These are phyloP conservation scores for Stemphylium vesicarium DNA, from an alignment of 2,329 filamentous ascomycete species.

Conservation along the genomic window DNA sequence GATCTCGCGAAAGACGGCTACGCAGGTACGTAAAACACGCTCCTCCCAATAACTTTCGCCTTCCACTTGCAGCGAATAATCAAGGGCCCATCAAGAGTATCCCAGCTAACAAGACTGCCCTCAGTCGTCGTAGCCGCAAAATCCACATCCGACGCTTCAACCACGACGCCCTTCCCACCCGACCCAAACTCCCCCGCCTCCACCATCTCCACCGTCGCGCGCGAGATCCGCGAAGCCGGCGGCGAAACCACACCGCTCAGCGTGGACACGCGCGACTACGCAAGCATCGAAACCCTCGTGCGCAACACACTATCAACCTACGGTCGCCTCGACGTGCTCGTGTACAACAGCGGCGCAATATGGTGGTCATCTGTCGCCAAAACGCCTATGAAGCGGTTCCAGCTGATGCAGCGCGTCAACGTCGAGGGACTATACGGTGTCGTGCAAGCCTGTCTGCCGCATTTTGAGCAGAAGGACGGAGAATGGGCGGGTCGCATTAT, in stretches of 20 bases:
- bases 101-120: not conserved
- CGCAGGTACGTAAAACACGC: conserved; percentile 58
- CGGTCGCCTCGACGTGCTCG: conserved; percentile 71
- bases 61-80: not conserved
- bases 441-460: conserved; percentile 71
- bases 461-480: conserved; percentile 61
- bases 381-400: conserved; percentile 77
- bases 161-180: conserved; percentile 68
- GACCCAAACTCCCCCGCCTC: conserved; percentile 76
- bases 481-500: conserved; percentile 69
- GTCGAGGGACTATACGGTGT: conserved; percentile 75
- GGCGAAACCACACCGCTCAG: conserved; percentile 69
- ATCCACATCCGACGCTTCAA: conserved; percentile 68
- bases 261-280: conserved; percentile 72
- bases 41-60: no score
- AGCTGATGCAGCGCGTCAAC: conserved; percentile 59
- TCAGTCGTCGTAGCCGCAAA: conserved; percentile 80
- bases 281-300: conserved; percentile 67
- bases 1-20: conserved; percentile 76
- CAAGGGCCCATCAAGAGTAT: not conserved
- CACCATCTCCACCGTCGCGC: conserved; percentile 80
- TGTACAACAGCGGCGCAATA: conserved; percentile 87
- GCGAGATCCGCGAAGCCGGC: conserved; percentile 72
- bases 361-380: conserved; percentile 80
- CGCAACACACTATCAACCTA: conserved; percentile 63